These are phyloP conservation scores for Epichloe baconii DNA, from an alignment of 2,329 filamentous ascomycete species.

Conservation along the genomic window DNA sequence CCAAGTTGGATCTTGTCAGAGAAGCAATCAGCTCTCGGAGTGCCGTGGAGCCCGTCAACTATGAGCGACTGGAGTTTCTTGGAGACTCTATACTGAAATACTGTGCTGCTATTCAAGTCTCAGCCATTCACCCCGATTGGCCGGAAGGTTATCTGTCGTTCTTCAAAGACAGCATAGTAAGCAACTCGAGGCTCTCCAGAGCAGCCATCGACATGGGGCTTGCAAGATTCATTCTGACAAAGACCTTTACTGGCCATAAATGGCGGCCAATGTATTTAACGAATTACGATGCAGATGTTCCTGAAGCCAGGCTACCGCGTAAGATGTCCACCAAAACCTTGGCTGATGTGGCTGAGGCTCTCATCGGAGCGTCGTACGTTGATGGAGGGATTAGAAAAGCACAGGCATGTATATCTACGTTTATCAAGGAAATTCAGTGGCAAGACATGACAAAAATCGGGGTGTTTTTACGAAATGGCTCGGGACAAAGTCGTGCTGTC, in stretches of 20 bases:
- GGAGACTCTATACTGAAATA: constrained; percentile 78
- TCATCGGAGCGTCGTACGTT: constrained; percentile 64
- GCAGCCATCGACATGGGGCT: constrained; percentile 52
- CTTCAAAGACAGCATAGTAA: constrained; percentile 56
- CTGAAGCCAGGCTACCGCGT: constrained; percentile 10
- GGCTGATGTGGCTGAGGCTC: constrained; percentile 75
- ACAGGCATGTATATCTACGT: constrained; percentile 47
- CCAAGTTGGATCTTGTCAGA: constrained; percentile 40
- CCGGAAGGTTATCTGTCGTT: constrained; percentile 65
- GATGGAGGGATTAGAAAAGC: constrained; percentile 55
- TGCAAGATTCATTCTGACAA: constrained; percentile 58
- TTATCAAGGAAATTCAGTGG: constrained; percentile 51
- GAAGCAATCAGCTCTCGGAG: constrained; percentile 58
- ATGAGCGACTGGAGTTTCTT: constrained; percentile 76
- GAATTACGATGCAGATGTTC: constrained; percentile 12
- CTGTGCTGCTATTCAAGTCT: constrained; percentile 52
- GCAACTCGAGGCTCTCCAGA: constrained; percentile 59
- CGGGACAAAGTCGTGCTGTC: constrained; percentile 23
- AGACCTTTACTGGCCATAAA: constrained; percentile 51
- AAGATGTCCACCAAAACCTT: constrained; percentile 62
- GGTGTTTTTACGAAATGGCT: constrained; percentile 24
- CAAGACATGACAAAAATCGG: constrained; percentile 28
- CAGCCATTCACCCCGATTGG: constrained; percentile 44
- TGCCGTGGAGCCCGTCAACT: constrained; percentile 49
- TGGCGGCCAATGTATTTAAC: constrained; percentile 57